These are phyloP conservation scores for Darksidea phi DNA, from an alignment of 495 filamentous ascomycete species.

Conservation along the genomic window DNA sequence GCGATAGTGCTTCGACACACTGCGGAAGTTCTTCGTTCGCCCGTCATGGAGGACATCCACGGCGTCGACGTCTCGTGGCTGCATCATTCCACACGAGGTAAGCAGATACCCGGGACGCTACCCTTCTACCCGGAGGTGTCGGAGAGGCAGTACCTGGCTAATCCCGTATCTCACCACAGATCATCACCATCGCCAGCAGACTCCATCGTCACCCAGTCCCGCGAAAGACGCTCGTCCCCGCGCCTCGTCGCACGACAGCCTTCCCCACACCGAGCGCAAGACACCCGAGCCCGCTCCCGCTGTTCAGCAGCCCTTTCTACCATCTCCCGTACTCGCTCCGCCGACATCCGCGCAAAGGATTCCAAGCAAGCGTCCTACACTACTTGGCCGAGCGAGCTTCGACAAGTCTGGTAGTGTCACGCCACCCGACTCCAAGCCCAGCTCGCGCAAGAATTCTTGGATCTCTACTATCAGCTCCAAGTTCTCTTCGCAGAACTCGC, in stretches of 20 bases:
- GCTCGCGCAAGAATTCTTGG: conserved; percentile 72
- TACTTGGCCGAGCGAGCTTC: conserved; percentile 38
- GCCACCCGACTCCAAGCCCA: conserved; percentile 17
- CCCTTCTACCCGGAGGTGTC: not conserved
- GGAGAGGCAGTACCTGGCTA: not conserved
- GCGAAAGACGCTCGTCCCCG: conserved; percentile 32
- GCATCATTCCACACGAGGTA: conserved; percentile 65
- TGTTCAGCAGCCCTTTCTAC: conserved; percentile 2
- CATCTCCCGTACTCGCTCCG: conserved; percentile 27
- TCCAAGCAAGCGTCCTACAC: conserved; percentile 32
- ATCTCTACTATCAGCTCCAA: conserved; percentile 89
- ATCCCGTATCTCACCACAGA: conserved; percentile 18
- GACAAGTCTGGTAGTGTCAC: conserved; percentile 42
- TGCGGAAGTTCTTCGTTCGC: not conserved
- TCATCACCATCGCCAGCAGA: conserved; percentile 35
- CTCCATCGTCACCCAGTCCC: conserved; percentile 36
- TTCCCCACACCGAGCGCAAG: conserved; percentile 32
- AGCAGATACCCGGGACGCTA: conserved; percentile 28
- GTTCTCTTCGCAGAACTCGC: conserved; percentile 59
- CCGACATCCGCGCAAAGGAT: conserved; percentile 37
- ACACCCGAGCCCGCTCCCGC: conserved; percentile 8
- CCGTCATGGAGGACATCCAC: conserved; percentile 61
- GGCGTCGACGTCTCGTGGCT: conserved; percentile 69
- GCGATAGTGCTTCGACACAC: not conserved
- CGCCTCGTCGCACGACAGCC: conserved; percentile 34